A percentile compares a stretch with the other conserved stretches of the same genome.
These are phyloP conservation scores for Leptoxyphium fumago DNA, from an alignment of 2,329 filamentous ascomycete genomes.

Conservation along the genomic window DNA sequence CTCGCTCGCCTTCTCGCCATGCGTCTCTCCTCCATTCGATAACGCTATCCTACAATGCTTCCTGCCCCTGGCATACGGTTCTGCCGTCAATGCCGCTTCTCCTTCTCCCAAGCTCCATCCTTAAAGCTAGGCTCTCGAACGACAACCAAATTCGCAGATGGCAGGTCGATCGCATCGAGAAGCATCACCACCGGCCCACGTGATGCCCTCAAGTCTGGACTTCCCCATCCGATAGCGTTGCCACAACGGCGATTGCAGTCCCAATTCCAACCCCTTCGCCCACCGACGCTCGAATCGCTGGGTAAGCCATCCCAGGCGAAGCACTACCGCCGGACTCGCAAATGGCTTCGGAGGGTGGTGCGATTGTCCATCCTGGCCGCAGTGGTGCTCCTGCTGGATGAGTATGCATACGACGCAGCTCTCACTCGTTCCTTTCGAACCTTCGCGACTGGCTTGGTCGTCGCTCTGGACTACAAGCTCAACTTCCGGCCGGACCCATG, in stretches of 20 bases:
- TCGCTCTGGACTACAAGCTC: constrained; percentile 88
- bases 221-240: not conserved
- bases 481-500: constrained; percentile 77
- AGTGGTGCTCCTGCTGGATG: constrained; percentile 53
- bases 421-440: constrained; percentile 67
- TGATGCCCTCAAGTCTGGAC: too few relatives aligned
- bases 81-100: not conserved
- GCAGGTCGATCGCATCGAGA: too few relatives aligned
- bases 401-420: constrained; percentile 61
- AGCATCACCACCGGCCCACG: too few relatives aligned
- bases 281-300: constrained; percentile 65
- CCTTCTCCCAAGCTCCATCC: not conserved
- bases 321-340: constrained; percentile 53
- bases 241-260: constrained; percentile 10
- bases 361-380: constrained; percentile 46
- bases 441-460: constrained; percentile 62
- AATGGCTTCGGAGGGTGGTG: constrained; percentile 63
- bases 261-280: constrained; percentile 33
- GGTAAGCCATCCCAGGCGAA: constrained; percentile 57
- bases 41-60: not conserved
- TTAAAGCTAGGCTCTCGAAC: too few relatives aligned
- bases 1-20: too few relatives aligned
- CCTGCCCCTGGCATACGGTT: not conserved
- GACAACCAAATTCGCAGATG: too few relatives aligned
- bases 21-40: not conserved